phyloP scores from a whole-genome alignment of 768 basidiomycete species.

The Fomitopsis pulvina region DNA sequence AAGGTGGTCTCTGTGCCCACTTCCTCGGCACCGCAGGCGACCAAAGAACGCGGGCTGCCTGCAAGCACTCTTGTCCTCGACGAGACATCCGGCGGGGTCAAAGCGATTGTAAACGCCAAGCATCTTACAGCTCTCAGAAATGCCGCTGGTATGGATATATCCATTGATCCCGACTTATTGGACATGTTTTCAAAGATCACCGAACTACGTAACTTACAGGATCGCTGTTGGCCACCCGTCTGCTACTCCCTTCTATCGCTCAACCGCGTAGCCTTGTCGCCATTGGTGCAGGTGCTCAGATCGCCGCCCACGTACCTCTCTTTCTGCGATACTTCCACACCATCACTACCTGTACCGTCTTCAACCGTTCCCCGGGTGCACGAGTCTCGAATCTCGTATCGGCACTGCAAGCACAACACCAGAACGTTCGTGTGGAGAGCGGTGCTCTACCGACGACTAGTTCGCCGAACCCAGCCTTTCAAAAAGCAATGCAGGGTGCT shows the following conservation, averaged over 20 bases:
- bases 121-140: slow-evolving; percentile 75
- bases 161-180: not conserved
- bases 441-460: slow-evolving; percentile 8
- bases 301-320: slow-evolving; percentile 56
- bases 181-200: not conserved
- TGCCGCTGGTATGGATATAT: slow-evolving; percentile 53
- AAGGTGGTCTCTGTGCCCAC: slow-evolving; percentile 80
- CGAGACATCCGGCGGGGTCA: slow-evolving; percentile 59
- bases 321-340: slow-evolving; percentile 52
- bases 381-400: slow-evolving; percentile 37
- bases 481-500: slow-evolving; percentile 31
- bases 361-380: slow-evolving; percentile 52
- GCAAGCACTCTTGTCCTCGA: slow-evolving; percentile 74
- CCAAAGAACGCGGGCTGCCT: slow-evolving; percentile 49
- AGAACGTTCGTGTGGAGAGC: slow-evolving; percentile 10
- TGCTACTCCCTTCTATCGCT: slow-evolving; percentile 34
- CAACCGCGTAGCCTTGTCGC: slow-evolving; percentile 43
- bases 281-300: slow-evolving; percentile 73
- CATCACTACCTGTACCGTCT: slow-evolving; percentile 46
- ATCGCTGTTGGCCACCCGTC: slow-evolving; percentile 57
- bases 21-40: slow-evolving; percentile 25
- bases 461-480: slow-evolving; percentile 15
- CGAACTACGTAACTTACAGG: slow-evolving; percentile 32
- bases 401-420: slow-evolving; percentile 23
- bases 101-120: slow-evolving; percentile 73